Evolutionary conservation across 768 basidiomycete species (phyloP).

Genomic region (Kwoniella heveanensis): DNA sequence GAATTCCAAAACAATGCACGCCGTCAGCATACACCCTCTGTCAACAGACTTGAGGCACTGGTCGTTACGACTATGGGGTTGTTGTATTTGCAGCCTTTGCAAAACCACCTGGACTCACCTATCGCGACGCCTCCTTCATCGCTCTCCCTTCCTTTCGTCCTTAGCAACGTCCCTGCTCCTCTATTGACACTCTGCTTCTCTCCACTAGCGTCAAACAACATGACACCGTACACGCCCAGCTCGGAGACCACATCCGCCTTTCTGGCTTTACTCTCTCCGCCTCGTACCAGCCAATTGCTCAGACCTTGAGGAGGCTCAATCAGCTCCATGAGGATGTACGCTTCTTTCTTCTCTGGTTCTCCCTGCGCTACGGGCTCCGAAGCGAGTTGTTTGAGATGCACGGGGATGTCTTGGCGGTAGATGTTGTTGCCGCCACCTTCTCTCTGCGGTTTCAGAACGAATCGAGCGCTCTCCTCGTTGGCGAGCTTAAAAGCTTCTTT

Average conservation of each 20-base stretch:
- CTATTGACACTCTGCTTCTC: slow-evolving; percentile 62
- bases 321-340: slow-evolving; percentile 95
- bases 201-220: slow-evolving; percentile 64
- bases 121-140: slow-evolving; percentile 90
- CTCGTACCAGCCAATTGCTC: slow-evolving; percentile 74
- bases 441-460: slow-evolving; percentile 95
- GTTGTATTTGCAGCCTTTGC: too few species aligned
- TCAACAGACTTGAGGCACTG: too few species aligned
- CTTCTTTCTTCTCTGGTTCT: slow-evolving; percentile 64
- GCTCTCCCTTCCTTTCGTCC: slow-evolving; percentile 86
- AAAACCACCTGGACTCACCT: slow-evolving; percentile 63
- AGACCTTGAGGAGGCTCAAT: slow-evolving; percentile 74
- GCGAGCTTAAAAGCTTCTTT: slow-evolving; percentile 64
- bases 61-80: too few species aligned
- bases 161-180: slow-evolving; percentile 77
- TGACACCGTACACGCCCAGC: slow-evolving; percentile 88
- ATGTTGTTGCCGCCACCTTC: slow-evolving; percentile 98
- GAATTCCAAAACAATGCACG: too few species aligned
- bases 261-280: slow-evolving; percentile 63
- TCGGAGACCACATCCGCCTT: slow-evolving; percentile 79
- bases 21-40: too few species aligned
- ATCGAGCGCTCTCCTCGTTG: slow-evolving; percentile 59
- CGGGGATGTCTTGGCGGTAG: slow-evolving; percentile 78
- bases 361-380: slow-evolving; percentile 32
- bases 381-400: slow-evolving; percentile 69